These are phyloP conservation scores for Lenzites betulinus DNA, from an alignment of 768 basidiomycete genomes.

Conservation along the genomic window DNA sequence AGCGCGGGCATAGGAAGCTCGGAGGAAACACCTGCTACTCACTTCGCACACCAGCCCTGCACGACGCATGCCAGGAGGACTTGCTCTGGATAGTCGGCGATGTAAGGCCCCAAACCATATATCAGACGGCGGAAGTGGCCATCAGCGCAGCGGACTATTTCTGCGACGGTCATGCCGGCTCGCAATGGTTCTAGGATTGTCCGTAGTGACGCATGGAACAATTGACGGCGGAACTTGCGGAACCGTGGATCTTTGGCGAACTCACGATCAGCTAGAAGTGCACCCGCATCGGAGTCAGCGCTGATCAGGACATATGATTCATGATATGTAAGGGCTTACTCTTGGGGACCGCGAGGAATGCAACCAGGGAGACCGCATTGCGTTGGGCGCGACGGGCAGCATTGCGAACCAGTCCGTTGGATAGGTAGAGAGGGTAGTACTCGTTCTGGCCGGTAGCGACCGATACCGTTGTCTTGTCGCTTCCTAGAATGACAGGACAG, in stretches of 20 bases:
- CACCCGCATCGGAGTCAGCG: no score
- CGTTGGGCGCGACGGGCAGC: conserved; percentile 24
- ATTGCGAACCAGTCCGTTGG: conserved; percentile 28
- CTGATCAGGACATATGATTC: neutral
- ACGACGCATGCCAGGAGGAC: conserved; percentile 25
- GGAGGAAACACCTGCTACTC: conserved; percentile 1
- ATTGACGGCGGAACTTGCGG: conserved; percentile 4
- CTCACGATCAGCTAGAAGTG: neutral
- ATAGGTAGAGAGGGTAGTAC: conserved; percentile 32
- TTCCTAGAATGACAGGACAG: neutral
- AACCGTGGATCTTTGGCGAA: neutral
- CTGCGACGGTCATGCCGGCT: conserved; percentile 1
- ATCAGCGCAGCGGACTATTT: conserved; percentile 26
- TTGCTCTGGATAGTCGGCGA: conserved; percentile 38
- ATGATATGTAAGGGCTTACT: conserved; percentile 20
- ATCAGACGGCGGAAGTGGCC: conserved; percentile 30
- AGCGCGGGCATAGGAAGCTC: neutral
- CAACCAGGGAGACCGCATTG: conserved; percentile 19
- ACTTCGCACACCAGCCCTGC: conserved; percentile 28
- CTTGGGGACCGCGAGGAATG: conserved; percentile 36
- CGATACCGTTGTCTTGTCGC: conserved; percentile 27
- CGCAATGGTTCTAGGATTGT: neutral
- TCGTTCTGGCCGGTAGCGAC: conserved; percentile 30
- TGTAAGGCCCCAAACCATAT: conserved; percentile 34
- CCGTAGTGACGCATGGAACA: neutral